These are phyloP conservation scores for Alternaria triticina DNA, from an alignment of 2,329 filamentous ascomycete species.

Conservation along the genomic window DNA sequence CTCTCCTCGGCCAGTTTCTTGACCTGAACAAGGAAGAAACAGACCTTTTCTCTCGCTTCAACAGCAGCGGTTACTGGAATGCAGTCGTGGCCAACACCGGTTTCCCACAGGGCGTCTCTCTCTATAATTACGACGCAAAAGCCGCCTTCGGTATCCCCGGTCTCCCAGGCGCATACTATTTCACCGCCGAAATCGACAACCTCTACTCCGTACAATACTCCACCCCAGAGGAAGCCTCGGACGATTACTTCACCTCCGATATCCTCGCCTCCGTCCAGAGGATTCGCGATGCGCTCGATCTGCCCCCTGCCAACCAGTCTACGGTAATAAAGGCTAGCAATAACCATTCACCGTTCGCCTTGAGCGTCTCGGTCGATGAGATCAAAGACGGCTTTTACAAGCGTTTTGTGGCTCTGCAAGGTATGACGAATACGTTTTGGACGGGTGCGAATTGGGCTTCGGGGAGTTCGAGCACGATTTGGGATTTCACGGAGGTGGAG, in stretches of 20 bases:
- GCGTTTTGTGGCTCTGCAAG: background rate
- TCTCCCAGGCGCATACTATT: background rate
- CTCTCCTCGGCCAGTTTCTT: background rate
- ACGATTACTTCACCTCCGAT: background rate
- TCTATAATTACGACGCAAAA: background rate
- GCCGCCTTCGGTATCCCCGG: background rate
- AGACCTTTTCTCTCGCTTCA: background rate
- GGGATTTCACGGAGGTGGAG: background rate
- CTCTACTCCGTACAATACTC: background rate
- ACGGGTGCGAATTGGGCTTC: background rate
- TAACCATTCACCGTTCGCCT: background rate
- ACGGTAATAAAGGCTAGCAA: background rate
- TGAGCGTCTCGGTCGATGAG: background rate
- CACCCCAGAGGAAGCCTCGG: background rate
- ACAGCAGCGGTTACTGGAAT: background rate
- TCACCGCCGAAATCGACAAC: background rate
- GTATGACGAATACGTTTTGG: background rate
- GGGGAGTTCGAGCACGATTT: background rate
- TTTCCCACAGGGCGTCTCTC: background rate
- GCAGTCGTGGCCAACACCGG: background rate
- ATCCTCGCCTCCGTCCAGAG: background rate
- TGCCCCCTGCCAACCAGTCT: background rate
- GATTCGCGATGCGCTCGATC: background rate
- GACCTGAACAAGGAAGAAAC: background rate
- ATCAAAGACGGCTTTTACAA: background rate